Conservation (phyloP, 23 red algal species). For the Gracilaria caudata region DNA sequence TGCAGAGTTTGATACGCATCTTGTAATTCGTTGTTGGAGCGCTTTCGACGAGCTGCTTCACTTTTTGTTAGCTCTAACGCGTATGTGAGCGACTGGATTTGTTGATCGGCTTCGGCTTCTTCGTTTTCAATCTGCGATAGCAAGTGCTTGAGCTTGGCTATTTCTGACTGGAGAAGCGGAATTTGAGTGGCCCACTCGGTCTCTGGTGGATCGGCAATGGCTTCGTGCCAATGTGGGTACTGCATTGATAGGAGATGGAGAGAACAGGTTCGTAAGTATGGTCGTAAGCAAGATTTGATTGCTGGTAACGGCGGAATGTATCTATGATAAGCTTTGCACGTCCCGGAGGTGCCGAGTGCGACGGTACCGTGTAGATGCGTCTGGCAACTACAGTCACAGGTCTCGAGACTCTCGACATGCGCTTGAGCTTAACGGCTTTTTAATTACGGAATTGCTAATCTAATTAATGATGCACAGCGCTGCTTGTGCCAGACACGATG, state of each 20-base stretch:
- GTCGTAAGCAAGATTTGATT: not conserved
- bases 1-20: conserved; percentile 15
- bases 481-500: not conserved
- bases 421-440: conserved; percentile 7
- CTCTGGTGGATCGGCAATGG: conserved; percentile 18
- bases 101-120: conserved; percentile 38
- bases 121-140: conserved; percentile 34
- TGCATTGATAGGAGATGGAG: conserved; percentile 4
- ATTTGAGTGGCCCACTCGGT: conserved; percentile 32
- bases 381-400: too few species aligned
- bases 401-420: too few species aligned
- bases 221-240: conserved; percentile 3
- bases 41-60: conserved; percentile 32
- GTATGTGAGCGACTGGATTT: conserved; percentile 47
- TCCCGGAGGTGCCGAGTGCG: too few species aligned
- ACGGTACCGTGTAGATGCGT: too few species aligned
- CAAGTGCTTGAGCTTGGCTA: conserved; percentile 1
- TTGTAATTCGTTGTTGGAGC: conserved; percentile 51
- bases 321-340: too few species aligned
- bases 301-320: not conserved
- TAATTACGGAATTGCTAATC: not conserved
- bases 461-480: not conserved
- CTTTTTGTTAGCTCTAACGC: conserved; percentile 48
- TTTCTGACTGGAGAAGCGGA: conserved; percentile 35
- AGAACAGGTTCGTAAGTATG: not conserved